Evolutionary conservation across 164 flowering plant species (phyloP), one percentile per base, ranked within the genome.

Genomic region (Taxillus chinensis): DNA sequence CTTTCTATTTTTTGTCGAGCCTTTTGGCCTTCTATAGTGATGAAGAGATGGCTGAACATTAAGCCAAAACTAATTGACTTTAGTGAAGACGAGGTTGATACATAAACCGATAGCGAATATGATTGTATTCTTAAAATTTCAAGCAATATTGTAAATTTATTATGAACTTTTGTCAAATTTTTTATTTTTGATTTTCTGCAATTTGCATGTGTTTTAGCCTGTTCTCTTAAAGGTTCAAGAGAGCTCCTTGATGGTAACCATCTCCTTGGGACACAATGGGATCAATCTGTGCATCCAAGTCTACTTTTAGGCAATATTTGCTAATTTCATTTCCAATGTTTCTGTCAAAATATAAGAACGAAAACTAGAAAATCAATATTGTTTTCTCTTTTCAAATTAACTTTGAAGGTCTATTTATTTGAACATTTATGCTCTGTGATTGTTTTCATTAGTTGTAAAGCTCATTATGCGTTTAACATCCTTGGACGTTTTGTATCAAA

Each of bases 11-110:
- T 10, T 76, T 61, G 75, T n/a, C 84, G 85, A 92, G 64, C 85
- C 27, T 92, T 90, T 66, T 88, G 95, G 97, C 98, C 97, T 53
- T 83, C 96, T 27, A 62, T 90, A 72, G 86, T 93, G 65, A 86
- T 93, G 97, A 93, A 93, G 73, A 93, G 90, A 79, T 93, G 98
- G 98, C 72, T 93, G 11, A 90, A 90, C 67, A 84, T 93, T 61
- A 76, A 82, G 86, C 98, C 98, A 1, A 76, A 88, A 71, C 86
- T 73, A 60, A 41, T 81, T 68, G 98, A 90, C 51, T 93, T 93
- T 64, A 90, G 97, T 64, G 98, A 88, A 78, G 98, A 93, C 63
- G 98, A 93, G 67, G 69, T 77, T 63, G 98, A 90, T 55, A 85
- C 91, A 8, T 92, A 90, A 63, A 76, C 87, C 5, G 98, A 92